Conservation (phyloP, 352 stramenopile genomes). For the Thalassiosira exigua region DNA sequence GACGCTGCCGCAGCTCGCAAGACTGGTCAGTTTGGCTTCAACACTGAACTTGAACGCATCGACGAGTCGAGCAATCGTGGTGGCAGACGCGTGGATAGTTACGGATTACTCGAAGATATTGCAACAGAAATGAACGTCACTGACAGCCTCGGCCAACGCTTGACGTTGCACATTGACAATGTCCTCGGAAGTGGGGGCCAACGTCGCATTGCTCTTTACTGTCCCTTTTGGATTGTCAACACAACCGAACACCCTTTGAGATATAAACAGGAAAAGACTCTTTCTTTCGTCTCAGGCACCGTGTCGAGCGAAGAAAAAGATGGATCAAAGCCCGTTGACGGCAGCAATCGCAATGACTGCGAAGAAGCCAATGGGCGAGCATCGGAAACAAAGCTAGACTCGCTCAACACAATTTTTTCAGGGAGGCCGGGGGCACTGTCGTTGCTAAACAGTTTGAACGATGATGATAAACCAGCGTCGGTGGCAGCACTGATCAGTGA, state of each 20-base stretch:
- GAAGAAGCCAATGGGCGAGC: constrained; percentile 37
- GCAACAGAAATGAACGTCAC: constrained; percentile 85
- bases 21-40: constrained; percentile 49
- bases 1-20: constrained; percentile 21
- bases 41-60: constrained; percentile 52
- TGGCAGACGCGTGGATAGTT: constrained; percentile 53
- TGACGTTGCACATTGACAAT: constrained; percentile 87
- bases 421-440: constrained; percentile 77
- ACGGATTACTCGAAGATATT: constrained; percentile 71
- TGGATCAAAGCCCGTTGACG: constrained; percentile 81
- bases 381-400: constrained; percentile 22
- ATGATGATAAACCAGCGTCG: constrained; percentile 36
- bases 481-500: constrained; percentile 77
- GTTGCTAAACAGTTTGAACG: constrained; percentile 32
- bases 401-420: constrained; percentile 75
- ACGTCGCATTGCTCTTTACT: constrained; percentile 85
- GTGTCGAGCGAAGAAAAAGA: constrained; percentile 71
- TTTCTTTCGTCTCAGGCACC: constrained; percentile 77
- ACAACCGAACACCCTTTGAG: constrained; percentile 86
- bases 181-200: constrained; percentile 86
- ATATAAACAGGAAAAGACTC: constrained; percentile 86
- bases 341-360: constrained; percentile 69
- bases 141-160: constrained; percentile 85
- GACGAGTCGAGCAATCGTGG: constrained; percentile 36
- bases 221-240: constrained; percentile 90